Conservation (phyloP, 805 yeast genomes). For the Zygoascus biomembranicola region DNA sequence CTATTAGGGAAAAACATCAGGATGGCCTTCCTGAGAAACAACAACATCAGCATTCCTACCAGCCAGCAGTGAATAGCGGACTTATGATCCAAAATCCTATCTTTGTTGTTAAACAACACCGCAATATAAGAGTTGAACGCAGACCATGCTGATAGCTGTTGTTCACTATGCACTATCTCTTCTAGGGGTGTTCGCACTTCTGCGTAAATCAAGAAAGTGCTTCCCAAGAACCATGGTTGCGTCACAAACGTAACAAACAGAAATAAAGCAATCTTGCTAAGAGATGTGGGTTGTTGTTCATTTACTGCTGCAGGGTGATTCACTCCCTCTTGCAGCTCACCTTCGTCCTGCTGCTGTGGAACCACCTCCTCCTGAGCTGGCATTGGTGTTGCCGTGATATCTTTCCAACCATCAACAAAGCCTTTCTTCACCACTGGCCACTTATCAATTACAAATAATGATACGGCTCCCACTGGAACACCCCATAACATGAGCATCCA, state of each 20-base stretch:
- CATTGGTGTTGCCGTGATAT: neutral
- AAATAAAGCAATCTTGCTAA: neutral
- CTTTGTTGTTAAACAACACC: neutral
- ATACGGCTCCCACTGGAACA: neutral
- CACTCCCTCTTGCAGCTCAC: neutral
- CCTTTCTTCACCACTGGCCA: neutral
- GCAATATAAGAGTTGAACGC: neutral
- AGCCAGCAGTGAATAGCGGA: slow-evolving; percentile 8
- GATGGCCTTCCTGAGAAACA: slow-evolving; percentile 6
- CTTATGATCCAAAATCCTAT: neutral
- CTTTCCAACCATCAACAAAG: neutral
- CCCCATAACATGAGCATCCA: slow-evolving; percentile 1
- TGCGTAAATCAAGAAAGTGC: neutral
- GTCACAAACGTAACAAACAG: neutral
- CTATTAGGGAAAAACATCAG: slow-evolving; percentile 9
- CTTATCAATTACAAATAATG: neutral
- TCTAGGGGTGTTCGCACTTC: neutral
- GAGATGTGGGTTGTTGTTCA: neutral
- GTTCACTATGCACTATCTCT: neutral
- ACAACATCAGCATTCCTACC: slow-evolving; percentile 13
- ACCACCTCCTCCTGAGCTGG: neutral
- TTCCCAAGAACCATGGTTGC: neutral
- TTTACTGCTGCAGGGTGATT: neutral
- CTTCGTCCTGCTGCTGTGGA: neutral
- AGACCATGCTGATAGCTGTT: neutral